These are phyloP conservation scores for Zygotorulaspora mrakii DNA, from an alignment of 1,139 yeast species.

Conservation along the genomic window DNA sequence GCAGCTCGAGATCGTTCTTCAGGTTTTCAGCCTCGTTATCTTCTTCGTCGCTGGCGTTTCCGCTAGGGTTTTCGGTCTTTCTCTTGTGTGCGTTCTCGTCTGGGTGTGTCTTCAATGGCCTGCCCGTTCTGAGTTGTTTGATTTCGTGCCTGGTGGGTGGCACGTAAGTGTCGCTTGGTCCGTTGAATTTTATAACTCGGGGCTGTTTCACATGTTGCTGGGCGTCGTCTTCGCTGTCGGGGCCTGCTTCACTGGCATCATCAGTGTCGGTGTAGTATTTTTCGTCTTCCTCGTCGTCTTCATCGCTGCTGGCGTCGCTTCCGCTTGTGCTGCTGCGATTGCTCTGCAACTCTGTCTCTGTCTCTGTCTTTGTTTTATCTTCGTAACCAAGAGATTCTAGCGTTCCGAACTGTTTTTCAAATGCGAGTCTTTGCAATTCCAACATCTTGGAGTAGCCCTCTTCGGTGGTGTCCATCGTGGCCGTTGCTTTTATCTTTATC, in stretches of 20 bases:
- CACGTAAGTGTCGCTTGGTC: constrained; percentile 28
- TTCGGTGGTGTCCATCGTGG: constrained; percentile 7
- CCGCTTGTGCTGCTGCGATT: constrained; percentile 6
- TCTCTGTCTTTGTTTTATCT: constrained; percentile 45
- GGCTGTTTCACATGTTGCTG: constrained; percentile 34
- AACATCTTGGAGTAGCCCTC: constrained; percentile 43
- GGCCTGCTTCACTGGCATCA: neutral
- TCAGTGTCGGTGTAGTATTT: too few species aligned
- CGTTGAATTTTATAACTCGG: constrained; percentile 44
- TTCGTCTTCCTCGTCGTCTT: constrained; percentile 10
- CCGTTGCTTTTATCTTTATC: neutral
- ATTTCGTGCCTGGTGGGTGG: constrained; percentile 44
- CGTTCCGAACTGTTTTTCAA: constrained; percentile 68
- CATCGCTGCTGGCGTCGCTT: constrained; percentile 15
- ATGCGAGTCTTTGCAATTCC: constrained; percentile 56
- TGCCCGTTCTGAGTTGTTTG: constrained; percentile 43
- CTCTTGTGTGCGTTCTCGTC: too few species aligned
- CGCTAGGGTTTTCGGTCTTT: constrained; percentile 10
- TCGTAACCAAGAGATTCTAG: constrained; percentile 57
- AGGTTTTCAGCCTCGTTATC: constrained; percentile 46
- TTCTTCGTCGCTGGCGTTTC: constrained; percentile 36
- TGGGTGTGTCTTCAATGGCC: too few species aligned
- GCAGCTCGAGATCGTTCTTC: constrained; percentile 78
- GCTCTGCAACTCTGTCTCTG: constrained; percentile 18
- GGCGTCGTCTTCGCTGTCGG: constrained; percentile 4